These are phyloP conservation scores for Solanum chaucha DNA, from an alignment of 257 asterid species.

Conservation along the genomic window DNA sequence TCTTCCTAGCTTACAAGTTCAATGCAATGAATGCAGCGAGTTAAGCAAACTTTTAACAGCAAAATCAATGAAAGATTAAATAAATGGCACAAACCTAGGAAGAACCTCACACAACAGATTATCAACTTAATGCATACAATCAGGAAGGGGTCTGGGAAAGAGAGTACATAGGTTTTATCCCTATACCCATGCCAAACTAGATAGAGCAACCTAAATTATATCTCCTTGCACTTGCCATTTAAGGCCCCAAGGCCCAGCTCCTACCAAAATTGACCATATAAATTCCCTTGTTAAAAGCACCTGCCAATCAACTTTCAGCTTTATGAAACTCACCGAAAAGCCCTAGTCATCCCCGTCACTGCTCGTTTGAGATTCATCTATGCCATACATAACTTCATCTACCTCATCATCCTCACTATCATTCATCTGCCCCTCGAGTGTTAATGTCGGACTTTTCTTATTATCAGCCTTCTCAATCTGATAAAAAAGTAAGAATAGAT, in stretches of 20 bases:
- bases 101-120: neutral
- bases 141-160: neutral
- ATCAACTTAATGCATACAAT: neutral
- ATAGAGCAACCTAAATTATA: neutral
- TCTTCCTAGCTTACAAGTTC: neutral
- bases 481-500: neutral
- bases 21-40: neutral
- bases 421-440: conserved; percentile 26
- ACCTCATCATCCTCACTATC: conserved; percentile 73
- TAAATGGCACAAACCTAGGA: neutral
- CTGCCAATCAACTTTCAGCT: neutral
- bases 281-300: neutral
- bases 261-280: neutral
- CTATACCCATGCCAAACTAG: neutral
- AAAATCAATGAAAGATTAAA: neutral
- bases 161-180: neutral
- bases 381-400: conserved; percentile 64
- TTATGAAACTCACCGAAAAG: neutral
- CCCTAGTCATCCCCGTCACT: conserved; percentile 51
- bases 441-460: conserved; percentile 9
- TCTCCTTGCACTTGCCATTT: neutral
- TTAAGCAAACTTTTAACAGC: neutral
- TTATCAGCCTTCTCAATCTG: conserved; percentile 57
- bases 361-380: conserved; percentile 52
- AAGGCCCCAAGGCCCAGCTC: neutral